Evolutionary conservation across 495 filamentous ascomycete species (phyloP), one percentile per base, ranked within the genome.

Genomic region (Neurospora terricola): DNA sequence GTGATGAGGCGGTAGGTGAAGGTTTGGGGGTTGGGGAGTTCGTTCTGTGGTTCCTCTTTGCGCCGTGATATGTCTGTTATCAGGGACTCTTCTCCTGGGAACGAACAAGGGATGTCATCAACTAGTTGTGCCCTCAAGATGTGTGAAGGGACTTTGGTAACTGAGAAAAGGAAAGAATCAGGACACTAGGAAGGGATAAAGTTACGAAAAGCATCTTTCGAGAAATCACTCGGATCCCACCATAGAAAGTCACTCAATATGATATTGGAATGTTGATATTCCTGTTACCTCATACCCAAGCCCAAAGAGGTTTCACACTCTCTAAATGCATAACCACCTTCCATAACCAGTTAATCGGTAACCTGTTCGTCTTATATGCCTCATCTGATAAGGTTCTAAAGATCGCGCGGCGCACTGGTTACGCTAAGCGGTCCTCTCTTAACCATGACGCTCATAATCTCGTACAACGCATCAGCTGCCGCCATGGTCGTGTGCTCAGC

Each of bases 401-500:
- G 14, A 62, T 62, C 54, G 23, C 7, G 23, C 54, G 54, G 27
- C 27, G 27, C 27, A 62, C 27, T 42, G 77, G 78, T 79, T 10
- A 77, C 77, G 72, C 79, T 82, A 18, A 82, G 74, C 38, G 80
- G 80, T 5, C 83, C 83, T 66, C 82, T 83, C 86, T 93, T 94
- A 4, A 94, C 91, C 88, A 94, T 91, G 76, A 93, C 90, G 34
- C 90, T 94, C 85, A 97, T 90, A 75, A 96, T 91, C 83, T 97
- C 93, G 81, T 91, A 97, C 14, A 90, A 88, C 12, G 90, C 87
- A 82, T 96, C 92, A 6, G 93, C 92, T 3, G 92, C 93, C 10
- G 92, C 92, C 82, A 96, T 87, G 38, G 93, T 93, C 14, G 93
- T 97, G 77, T 91, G 90, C 86, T 97, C 93, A 2, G 91, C 93